Percentiles rank a stretch among this genome's conserved stretches.
Evolutionary conservation across 805 yeast genomes (phyloP).

Genomic region (Blastobotrys chiropterorum): DNA sequence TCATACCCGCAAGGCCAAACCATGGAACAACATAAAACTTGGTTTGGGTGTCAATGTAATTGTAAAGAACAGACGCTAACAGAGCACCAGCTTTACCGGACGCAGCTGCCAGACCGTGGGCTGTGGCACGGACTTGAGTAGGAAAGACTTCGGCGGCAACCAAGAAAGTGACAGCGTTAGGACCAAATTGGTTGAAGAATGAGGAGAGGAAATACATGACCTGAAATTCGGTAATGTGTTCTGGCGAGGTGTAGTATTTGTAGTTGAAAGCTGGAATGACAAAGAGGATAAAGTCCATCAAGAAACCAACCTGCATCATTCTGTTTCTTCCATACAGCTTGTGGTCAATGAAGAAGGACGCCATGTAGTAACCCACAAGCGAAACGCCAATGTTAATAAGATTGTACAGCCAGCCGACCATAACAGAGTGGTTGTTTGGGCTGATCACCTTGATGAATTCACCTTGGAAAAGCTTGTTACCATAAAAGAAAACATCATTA

Average conservation of each 20-base stretch:
- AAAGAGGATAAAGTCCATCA: conserved; percentile 48
- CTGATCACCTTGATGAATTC: conserved; percentile 33
- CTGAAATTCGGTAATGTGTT: conserved; percentile 33
- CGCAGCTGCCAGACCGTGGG: conserved; percentile 63
- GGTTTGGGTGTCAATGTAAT: conserved; percentile 31
- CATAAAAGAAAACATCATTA: conserved; percentile 59
- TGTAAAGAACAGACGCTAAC: conserved; percentile 40
- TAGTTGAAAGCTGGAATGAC: conserved; percentile 55
- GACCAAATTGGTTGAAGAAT: conserved; percentile 63
- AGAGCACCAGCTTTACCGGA: conserved; percentile 61
- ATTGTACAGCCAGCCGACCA: conserved; percentile 52
- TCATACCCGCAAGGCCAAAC: conserved; percentile 35
- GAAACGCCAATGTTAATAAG: conserved; percentile 46
- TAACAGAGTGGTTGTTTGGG: conserved; percentile 39
- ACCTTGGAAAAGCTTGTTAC: conserved; percentile 47
- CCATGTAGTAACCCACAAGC: conserved; percentile 57
- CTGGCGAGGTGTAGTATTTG: conserved; percentile 36
- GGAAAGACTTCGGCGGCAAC: conserved; percentile 64
- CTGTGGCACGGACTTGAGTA: conserved; percentile 58
- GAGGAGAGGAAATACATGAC: conserved; percentile 55
- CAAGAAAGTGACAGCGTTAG: conserved; percentile 58
- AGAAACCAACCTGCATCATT: conserved; percentile 51
- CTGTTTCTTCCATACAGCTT: conserved; percentile 48
- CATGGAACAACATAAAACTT: conserved; percentile 35
- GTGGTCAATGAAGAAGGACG: conserved; percentile 48